Base-by-base conservation (phyloP, 768 basidiomycete genomes). In the Boletus rubropictus region DNA sequence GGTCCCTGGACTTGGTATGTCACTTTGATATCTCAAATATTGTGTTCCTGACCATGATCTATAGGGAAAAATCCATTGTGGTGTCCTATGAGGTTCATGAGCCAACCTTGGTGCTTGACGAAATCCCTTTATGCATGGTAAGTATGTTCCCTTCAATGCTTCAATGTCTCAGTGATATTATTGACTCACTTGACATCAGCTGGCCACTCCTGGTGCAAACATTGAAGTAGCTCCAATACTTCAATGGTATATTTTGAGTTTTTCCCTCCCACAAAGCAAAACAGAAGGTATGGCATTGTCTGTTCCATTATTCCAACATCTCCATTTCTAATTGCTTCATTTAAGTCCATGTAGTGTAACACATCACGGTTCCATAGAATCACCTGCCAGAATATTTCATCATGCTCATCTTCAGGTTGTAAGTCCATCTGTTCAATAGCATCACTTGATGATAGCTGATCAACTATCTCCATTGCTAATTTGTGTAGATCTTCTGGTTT, bases 321-420 rank as follows among this genome's bases (percentile, higher is more conserved):
- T 25, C 42, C 32, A 18, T 43, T 34, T 43, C 31, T 43, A 43
- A 43, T 33, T 7, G 32, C 42, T 33, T 42, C 42, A 7, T 42
- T 42, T 2, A 42, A n/a, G 4, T 42, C 22, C 42, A 43, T 8
- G 2, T 43, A 43, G 22, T 4, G 1, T 17, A 43, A 24, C 2
- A 7, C 32, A 24, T 43, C 6, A 3, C 4, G 11, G n/a, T 43
- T 43, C 32, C 42, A 43, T 11, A 34, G 7, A 2, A 43, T 4
- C 0, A 12, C 3, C 17, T 43, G 32, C 1, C 5, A 7, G 11
- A 43, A 43, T 1, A 43, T 43, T 4, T 43, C 2, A 9, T 43
- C 6, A 4, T 2, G 7, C 33, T 43, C 12, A 9, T 34, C 33
- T 25, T 43, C 24, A 24, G 33, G 17, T 18, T 34, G 33, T 43